Evolutionary conservation across 805 yeast species (phyloP).

Genomic region (Wickerhamomyces strasburgensis): DNA sequence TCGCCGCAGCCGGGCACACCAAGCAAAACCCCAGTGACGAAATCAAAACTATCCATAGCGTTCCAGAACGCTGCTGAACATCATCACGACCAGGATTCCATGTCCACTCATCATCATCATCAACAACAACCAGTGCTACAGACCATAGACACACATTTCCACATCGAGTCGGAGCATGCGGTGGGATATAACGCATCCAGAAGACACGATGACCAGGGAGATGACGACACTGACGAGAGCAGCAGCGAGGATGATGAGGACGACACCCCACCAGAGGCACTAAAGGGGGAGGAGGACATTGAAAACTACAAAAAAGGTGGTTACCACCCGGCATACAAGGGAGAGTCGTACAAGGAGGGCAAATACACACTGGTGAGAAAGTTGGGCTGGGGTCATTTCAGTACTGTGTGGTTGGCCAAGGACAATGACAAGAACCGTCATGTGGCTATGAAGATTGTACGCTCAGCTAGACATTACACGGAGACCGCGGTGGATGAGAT

Average conservation of each 20-base stretch:
- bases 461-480: constrained; percentile 85
- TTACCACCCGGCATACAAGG: constrained; percentile 88
- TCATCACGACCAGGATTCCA: no score
- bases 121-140: no score
- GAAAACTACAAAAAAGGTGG: constrained; percentile 91
- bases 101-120: no score
- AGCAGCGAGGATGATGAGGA: constrained; percentile 12
- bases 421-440: constrained; percentile 56
- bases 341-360: constrained; percentile 74
- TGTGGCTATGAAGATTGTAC: constrained; percentile 91
- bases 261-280: constrained; percentile 30
- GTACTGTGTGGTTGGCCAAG: constrained; percentile 89
- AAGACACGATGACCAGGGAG: not conserved
- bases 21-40: constrained; percentile 1
- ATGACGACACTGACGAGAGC: constrained; percentile 7
- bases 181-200: no score
- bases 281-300: constrained; percentile 73
- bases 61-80: constrained; percentile 15
- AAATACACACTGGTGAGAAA: constrained; percentile 81
- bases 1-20: constrained; percentile 11
- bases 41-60: constrained; percentile 22
- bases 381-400: constrained; percentile 98
- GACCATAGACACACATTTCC: no score
- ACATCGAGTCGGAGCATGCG: no score
- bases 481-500: constrained; percentile 95